Evolutionary conservation across 1,139 yeast species (phyloP).

Genomic region (Lodderomyces orthopsilosis): DNA sequence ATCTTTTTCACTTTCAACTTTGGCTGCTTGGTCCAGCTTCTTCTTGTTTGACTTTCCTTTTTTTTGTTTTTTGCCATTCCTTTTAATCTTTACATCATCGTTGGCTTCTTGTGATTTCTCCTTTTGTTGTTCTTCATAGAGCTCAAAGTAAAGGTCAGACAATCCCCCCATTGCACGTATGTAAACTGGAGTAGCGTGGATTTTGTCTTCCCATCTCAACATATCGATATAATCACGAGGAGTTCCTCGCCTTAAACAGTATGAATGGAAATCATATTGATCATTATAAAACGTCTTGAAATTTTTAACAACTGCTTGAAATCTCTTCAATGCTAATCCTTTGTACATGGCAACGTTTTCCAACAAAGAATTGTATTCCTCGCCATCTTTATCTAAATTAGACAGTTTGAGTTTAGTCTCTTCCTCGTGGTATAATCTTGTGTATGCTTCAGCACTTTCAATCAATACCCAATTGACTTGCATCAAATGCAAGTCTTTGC

Average conservation of each 20-base stretch:
- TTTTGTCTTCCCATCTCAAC: conserved; percentile 75
- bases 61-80: conserved; percentile 29
- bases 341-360: conserved; percentile 43
- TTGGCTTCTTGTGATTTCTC: conserved; percentile 16
- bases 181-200: conserved; percentile 69
- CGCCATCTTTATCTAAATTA: conserved; percentile 20
- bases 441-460: conserved; percentile 83
- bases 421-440: conserved; percentile 28
- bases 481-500: conserved; percentile 82
- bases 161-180: conserved; percentile 70
- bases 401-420: conserved; percentile 18
- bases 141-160: conserved; percentile 52
- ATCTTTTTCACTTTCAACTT: conserved; percentile 42
- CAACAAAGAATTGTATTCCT: conserved; percentile 29
- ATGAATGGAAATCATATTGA: conserved; percentile 92
- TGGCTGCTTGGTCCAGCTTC: conserved; percentile 36
- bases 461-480: conserved; percentile 89
- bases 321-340: conserved; percentile 83
- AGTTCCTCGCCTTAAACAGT: conserved; percentile 89
- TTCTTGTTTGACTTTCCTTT: conserved; percentile 36
- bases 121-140: conserved; percentile 27
- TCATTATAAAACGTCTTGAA: conserved; percentile 75
- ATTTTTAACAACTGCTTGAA: conserved; percentile 60
- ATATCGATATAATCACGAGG: conserved; percentile 77
- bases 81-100: conserved; percentile 19